phyloP scores from a whole-genome alignment of 352 stramenopile genomes.

The Globisporangium camurandrum region DNA sequence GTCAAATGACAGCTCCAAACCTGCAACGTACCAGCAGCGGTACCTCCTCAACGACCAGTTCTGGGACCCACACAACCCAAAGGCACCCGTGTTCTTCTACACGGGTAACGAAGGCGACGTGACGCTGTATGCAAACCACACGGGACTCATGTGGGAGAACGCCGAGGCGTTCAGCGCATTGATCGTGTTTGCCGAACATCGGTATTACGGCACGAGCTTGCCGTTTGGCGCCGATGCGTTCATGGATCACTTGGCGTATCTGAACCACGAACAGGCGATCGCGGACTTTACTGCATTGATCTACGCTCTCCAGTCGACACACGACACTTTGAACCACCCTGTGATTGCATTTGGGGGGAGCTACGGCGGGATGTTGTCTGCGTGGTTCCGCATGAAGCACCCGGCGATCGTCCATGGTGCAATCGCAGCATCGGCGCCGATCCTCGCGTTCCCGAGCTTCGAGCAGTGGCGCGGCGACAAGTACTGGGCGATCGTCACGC shows the following conservation, averaged over 20 bases:
- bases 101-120: slow-evolving; percentile 93
- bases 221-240: slow-evolving; percentile 68
- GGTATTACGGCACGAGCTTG: slow-evolving; percentile 91
- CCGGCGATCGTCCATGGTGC: slow-evolving; percentile 86
- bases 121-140: slow-evolving; percentile 91
- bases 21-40: slow-evolving; percentile 77
- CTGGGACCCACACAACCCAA: slow-evolving; percentile 57
- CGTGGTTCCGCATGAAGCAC: slow-evolving; percentile 96
- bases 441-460: slow-evolving; percentile 84
- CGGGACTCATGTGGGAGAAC: slow-evolving; percentile 93
- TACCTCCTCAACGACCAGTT: slow-evolving; percentile 88
- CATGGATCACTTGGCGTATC: slow-evolving; percentile 71
- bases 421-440: slow-evolving; percentile 92
- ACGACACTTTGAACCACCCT: slow-evolving; percentile 58
- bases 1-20: slow-evolving; percentile 13
- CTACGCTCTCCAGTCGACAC: slow-evolving; percentile 69
- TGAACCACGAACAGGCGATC: slow-evolving; percentile 90
- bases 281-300: slow-evolving; percentile 90
- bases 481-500: slow-evolving; percentile 83
- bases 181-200: slow-evolving; percentile 94
- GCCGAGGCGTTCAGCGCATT: slow-evolving; percentile 83
- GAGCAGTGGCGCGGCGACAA: slow-evolving; percentile 50
- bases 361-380: slow-evolving; percentile 94
- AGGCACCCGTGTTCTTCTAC: slow-evolving; percentile 90
- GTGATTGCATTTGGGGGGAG: slow-evolving; percentile 94